These are phyloP conservation scores for Solanum hybrid DNA, from an alignment of 305 asterid species.

Conservation along the genomic window DNA sequence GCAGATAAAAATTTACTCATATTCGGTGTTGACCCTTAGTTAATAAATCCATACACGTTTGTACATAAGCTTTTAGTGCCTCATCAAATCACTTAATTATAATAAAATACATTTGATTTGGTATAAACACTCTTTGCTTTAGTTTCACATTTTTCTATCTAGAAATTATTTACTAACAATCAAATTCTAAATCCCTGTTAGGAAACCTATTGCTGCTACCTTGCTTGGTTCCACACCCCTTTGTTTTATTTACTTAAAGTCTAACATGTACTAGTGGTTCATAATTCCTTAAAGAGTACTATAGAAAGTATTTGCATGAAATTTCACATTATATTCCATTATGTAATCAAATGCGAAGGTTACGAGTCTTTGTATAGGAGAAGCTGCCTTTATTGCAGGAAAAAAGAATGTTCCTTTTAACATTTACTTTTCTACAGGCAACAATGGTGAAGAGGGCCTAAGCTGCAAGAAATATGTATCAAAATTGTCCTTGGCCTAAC, in stretches of 20 bases:
- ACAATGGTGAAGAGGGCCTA: neutral
- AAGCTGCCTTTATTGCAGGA: constrained; percentile 1
- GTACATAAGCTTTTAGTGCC: neutral
- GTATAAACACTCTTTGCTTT: neutral
- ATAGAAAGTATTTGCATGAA: neutral
- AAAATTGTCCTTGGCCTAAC: constrained; percentile 5
- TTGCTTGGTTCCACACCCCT: neutral
- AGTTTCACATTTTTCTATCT: neutral
- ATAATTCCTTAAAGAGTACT: neutral
- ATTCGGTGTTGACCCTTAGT: neutral
- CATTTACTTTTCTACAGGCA: constrained; percentile 2
- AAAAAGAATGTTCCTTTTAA: neutral
- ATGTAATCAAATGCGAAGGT: neutral
- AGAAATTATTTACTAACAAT: neutral
- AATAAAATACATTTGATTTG: neutral
- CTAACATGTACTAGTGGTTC: neutral
- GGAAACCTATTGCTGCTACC: neutral
- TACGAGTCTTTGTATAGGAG: neutral
- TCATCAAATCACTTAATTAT: neutral
- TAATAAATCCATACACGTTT: neutral
- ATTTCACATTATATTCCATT: neutral
- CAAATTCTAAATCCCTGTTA: neutral
- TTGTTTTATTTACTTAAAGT: neutral
- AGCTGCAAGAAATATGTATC: constrained; percentile 1
- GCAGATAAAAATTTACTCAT: neutral